Evolutionary conservation across 2,329 filamentous ascomycete genomes (phyloP).

Genomic region (Aureobasidium sp.): DNA sequence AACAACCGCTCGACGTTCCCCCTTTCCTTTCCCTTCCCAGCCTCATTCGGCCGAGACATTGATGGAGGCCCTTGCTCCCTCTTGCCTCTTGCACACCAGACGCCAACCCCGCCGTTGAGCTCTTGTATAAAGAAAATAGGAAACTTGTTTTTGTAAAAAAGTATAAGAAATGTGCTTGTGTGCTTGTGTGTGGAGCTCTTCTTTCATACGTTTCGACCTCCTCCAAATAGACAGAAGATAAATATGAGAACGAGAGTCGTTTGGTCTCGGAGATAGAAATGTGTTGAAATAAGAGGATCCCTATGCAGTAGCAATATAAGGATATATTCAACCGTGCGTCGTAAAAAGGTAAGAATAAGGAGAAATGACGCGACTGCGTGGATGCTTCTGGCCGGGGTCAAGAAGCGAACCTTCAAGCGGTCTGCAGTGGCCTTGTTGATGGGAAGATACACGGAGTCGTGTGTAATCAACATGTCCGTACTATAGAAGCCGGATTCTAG

Average conservation of each 20-base stretch:
- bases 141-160: slow-evolving; percentile 5
- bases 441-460: neutral
- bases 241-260: slow-evolving; percentile 8
- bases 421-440: neutral
- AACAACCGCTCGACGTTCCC: slow-evolving; percentile 1
- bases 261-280: slow-evolving; percentile 5
- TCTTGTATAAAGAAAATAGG: neutral
- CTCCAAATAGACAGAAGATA: slow-evolving; percentile 5
- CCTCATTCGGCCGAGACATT: neutral
- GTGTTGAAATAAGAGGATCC: neutral
- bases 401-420: neutral
- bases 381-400: neutral
- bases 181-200: neutral
- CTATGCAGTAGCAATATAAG: neutral
- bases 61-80: neutral
- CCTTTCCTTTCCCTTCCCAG: neutral
- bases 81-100: slow-evolving; percentile 2
- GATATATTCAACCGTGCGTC: slow-evolving; percentile 7
- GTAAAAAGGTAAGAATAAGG: neutral
- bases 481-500: neutral
- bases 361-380: neutral
- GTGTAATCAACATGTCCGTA: neutral
- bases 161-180: slow-evolving; percentile 1
- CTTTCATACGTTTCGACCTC: neutral
- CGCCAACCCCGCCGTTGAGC: slow-evolving; percentile 1